Evolutionary conservation across 768 basidiomycete species (phyloP).

Genomic region (Amanita pseudoporphyria): DNA sequence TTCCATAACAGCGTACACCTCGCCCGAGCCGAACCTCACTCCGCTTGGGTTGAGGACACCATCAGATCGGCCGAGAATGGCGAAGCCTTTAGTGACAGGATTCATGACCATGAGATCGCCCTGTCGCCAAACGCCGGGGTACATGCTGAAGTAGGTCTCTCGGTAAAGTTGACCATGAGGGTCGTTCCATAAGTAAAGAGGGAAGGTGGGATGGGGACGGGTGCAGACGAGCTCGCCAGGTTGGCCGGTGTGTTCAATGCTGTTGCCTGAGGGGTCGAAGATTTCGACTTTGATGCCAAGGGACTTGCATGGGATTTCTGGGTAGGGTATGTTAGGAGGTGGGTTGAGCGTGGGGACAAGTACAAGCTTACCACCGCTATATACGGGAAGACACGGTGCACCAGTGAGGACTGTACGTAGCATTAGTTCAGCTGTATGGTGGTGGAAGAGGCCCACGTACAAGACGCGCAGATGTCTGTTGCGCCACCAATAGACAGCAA

Average conservation of each 20-base stretch:
- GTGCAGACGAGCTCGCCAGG: slow-evolving; percentile 65
- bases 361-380: slow-evolving; percentile 46
- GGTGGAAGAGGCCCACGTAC: slow-evolving; percentile 29
- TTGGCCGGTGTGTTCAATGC: slow-evolving; percentile 37
- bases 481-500: slow-evolving; percentile 55
- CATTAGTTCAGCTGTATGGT: background rate
- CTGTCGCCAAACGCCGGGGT: slow-evolving; percentile 63
- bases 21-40: slow-evolving; percentile 73
- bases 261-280: slow-evolving; percentile 43
- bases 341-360: slow-evolving; percentile 28
- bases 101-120: slow-evolving; percentile 63
- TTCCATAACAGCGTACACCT: slow-evolving; percentile 70
- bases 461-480: slow-evolving; percentile 61
- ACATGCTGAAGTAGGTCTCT: slow-evolving; percentile 56
- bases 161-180: slow-evolving; percentile 44
- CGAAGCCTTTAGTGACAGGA: slow-evolving; percentile 47
- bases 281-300: slow-evolving; percentile 63
- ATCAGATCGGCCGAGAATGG: slow-evolving; percentile 61
- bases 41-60: slow-evolving; percentile 75
- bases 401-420: slow-evolving; percentile 40
- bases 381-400: slow-evolving; percentile 38
- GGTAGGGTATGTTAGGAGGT: background rate
- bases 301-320: slow-evolving; percentile 54
- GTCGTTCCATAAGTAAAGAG: slow-evolving; percentile 63
- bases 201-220: slow-evolving; percentile 61